These are phyloP conservation scores for Pyricularia grisea DNA, from an alignment of 2,329 filamentous ascomycete genomes.

Conservation along the genomic window DNA sequence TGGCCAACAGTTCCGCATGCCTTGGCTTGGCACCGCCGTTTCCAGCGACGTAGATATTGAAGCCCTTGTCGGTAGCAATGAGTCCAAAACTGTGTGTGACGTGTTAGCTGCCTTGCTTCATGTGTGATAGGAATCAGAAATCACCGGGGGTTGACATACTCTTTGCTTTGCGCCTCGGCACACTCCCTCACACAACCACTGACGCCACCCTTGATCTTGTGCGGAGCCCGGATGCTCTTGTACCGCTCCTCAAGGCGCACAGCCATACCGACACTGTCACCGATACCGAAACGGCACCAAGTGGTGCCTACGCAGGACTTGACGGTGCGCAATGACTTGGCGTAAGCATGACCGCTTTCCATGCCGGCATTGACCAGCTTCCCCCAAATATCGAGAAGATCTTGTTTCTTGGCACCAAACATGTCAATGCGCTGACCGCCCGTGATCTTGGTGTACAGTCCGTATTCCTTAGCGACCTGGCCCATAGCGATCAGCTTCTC, in stretches of 20 bases:
- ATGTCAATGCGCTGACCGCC: slow-evolving; percentile 87
- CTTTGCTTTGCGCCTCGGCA: slow-evolving; percentile 86
- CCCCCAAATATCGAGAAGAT: slow-evolving; percentile 74
- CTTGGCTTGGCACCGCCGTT: slow-evolving; percentile 81
- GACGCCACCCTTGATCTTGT: slow-evolving; percentile 87
- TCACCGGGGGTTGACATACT: slow-evolving; percentile 38
- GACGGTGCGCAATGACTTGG: slow-evolving; percentile 79
- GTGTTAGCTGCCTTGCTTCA: neutral
- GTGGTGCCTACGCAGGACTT: slow-evolving; percentile 89
- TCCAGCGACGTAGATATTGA: slow-evolving; percentile 84
- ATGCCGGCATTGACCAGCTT: slow-evolving; percentile 74
- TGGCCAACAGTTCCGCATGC: slow-evolving; percentile 75
- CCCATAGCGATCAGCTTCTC: slow-evolving; percentile 79
- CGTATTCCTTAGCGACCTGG: slow-evolving; percentile 73
- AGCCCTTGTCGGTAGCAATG: slow-evolving; percentile 86
- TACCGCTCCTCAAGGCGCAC: slow-evolving; percentile 82
- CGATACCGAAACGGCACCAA: slow-evolving; percentile 84
- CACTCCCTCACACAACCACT: slow-evolving; percentile 90
- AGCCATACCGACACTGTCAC: slow-evolving; percentile 86
- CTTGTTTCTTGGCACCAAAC: slow-evolving; percentile 85
- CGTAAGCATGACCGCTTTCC: slow-evolving; percentile 87
- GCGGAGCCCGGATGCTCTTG: slow-evolving; percentile 80
- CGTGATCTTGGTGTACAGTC: slow-evolving; percentile 84
- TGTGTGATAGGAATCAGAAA: neutral
- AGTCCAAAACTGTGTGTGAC: slow-evolving; percentile 58